Evolutionary conservation across 139 green algal species (phyloP), one percentile per base, ranked within the genome.

Genomic region (Desmodesmus armatus): DNA sequence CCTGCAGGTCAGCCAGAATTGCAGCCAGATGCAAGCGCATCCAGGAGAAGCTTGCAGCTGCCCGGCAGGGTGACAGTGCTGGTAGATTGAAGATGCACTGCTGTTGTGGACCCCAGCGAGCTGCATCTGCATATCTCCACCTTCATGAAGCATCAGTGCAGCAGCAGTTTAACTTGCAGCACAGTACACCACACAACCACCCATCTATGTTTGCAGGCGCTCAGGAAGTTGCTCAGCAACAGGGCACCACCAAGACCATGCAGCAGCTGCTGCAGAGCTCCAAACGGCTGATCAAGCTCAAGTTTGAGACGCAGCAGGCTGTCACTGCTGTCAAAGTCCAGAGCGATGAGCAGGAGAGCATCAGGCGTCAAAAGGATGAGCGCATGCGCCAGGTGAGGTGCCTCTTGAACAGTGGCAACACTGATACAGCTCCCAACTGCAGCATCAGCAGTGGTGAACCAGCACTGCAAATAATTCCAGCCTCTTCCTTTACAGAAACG

Each of bases 231-330:
- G 87, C 91, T 40, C 89, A 92, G 49, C 89, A 90, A 79, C 87
- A 94, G 60, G 91, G 93, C 23, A 82, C 89, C 0, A 67, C 86
- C 66, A 93, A 94, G 69, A 91, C 91, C 2, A 90, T 90, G 44
- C 92, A 95, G 82, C 93, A 96, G 55, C 89, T 95, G 2, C 88
- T 94, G 40, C 92, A 96, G 29, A 93, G 85, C 87, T 91, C 88
- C 43, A 83, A 90, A 29, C 82, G 89, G 4, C 78, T 96, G 37
- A 88, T 93, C 80, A 80, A 84, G 1, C 85, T 95, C 17, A 93
- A 92, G 65, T 63, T 87, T 82, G 70, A 92, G 2, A 93, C 88
- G 3, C 89, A 93, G 70, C 60, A 88, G 29, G 90, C 90, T 58
- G 92, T 96, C 43, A 95, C 87, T 9, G 85, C 84, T 21, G 88